phyloP scores from a whole-genome alignment of 2,329 filamentous ascomycete genomes.

The Pseudocercospora cruenta region DNA sequence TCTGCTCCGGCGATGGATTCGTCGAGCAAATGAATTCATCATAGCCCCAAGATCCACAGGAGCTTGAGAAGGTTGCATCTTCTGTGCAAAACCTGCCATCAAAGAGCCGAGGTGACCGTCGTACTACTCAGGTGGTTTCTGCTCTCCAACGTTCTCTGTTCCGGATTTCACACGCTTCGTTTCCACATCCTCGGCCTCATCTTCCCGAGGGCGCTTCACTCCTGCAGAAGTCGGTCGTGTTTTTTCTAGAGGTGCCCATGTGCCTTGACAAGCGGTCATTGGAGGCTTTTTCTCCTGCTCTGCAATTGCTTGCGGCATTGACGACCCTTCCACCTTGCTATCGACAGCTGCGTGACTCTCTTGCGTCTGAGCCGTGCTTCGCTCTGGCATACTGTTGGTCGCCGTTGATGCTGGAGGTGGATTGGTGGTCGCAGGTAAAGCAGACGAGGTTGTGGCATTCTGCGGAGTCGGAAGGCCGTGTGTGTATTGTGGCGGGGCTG shows the following conservation, averaged over 20 bases:
- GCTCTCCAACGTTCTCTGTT: background rate
- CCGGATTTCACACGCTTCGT: constrained; percentile 17
- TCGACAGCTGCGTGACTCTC: background rate
- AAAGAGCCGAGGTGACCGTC: constrained; percentile 6
- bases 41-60: constrained; percentile 1
- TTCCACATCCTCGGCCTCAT: constrained; percentile 8
- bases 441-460: background rate
- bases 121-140: constrained; percentile 6
- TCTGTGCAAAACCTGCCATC: constrained; percentile 6
- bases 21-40: constrained; percentile 2
- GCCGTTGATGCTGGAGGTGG: background rate
- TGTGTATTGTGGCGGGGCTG: background rate
- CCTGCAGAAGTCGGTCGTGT: constrained; percentile 10
- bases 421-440: background rate
- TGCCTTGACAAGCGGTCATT: background rate
- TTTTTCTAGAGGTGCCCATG: background rate
- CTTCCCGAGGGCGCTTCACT: constrained; percentile 19
- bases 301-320: background rate
- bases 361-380: background rate
- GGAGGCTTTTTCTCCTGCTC: background rate
- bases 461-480: background rate
- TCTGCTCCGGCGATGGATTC: background rate
- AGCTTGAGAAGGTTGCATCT: constrained; percentile 3
- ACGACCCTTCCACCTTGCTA: background rate
- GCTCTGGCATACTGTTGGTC: background rate